Conservation (phyloP, 2,329 filamentous ascomycete species). For the Fusarium fujikuroi region DNA sequence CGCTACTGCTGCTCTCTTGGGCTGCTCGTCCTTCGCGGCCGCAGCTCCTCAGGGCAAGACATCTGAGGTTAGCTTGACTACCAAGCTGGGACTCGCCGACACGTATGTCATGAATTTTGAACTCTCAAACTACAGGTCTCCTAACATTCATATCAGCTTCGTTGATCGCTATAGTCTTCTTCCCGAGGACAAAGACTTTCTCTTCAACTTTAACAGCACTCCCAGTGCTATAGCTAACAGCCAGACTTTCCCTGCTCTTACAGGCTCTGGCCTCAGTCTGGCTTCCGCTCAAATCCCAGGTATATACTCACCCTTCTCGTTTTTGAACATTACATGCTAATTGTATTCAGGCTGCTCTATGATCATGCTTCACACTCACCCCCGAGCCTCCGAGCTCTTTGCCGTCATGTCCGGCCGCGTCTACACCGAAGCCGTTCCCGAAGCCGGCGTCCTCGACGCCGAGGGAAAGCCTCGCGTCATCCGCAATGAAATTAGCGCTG, state of each 20-base stretch:
- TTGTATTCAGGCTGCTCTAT: slow-evolving; percentile 58
- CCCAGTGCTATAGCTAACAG: slow-evolving; percentile 60
- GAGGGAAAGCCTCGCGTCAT: slow-evolving; percentile 55
- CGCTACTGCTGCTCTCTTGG: slow-evolving; percentile 50
- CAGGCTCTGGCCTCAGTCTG: slow-evolving; percentile 61
- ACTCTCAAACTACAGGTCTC: rapidly evolving
- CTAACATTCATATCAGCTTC: slow-evolving; percentile 42
- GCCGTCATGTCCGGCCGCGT: slow-evolving; percentile 60
- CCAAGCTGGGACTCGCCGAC: slow-evolving; percentile 53
- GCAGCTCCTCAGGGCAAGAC: slow-evolving; percentile 34
- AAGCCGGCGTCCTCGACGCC: slow-evolving; percentile 56
- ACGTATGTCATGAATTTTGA: slow-evolving; percentile 40
- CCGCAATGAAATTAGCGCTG: slow-evolving; percentile 52
- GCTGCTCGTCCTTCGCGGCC: slow-evolving; percentile 48
- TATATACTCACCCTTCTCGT: neutral
- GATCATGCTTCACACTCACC: slow-evolving; percentile 66
- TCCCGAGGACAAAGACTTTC: slow-evolving; percentile 56
- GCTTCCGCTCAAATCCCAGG: slow-evolving; percentile 61
- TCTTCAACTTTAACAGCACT: slow-evolving; percentile 58
- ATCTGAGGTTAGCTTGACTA: slow-evolving; percentile 46
- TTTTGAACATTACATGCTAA: neutral
- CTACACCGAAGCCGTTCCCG: slow-evolving; percentile 62
- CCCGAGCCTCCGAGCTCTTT: slow-evolving; percentile 63
- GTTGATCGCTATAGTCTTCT: slow-evolving; percentile 58
- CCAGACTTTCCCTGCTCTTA: slow-evolving; percentile 66